Evolutionary conservation across 345 rosid species (phyloP).

Genomic region (Salix viminalis): DNA sequence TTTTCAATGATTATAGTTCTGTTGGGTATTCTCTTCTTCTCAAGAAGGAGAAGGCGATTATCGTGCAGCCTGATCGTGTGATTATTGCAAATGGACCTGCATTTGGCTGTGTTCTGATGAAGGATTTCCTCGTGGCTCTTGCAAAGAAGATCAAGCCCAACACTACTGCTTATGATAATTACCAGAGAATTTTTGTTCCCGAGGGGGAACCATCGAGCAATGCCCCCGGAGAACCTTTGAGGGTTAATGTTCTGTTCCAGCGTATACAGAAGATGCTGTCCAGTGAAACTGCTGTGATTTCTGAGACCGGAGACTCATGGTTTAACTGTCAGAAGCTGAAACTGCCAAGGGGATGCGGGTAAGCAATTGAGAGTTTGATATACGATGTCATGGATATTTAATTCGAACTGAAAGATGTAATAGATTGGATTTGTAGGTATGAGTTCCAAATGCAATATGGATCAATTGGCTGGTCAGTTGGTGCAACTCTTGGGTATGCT

Average conservation of each 20-base stretch:
- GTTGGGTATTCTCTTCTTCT: slow-evolving; percentile 81
- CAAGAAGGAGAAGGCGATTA: slow-evolving; percentile 78
- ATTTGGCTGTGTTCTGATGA: slow-evolving; percentile 75
- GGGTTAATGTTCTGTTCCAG: slow-evolving; percentile 70
- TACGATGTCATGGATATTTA: background rate
- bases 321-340: slow-evolving; percentile 80
- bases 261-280: slow-evolving; percentile 72
- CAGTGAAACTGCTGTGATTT: slow-evolving; percentile 64
- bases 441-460: slow-evolving; percentile 92
- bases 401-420: background rate
- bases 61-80: slow-evolving; percentile 68
- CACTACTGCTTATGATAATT: slow-evolving; percentile 60
- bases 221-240: slow-evolving; percentile 54
- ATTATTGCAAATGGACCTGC: slow-evolving; percentile 65
- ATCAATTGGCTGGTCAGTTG: slow-evolving; percentile 86
- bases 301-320: slow-evolving; percentile 91
- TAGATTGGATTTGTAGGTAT: slow-evolving; percentile 37
- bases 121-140: slow-evolving; percentile 57
- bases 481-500: slow-evolving; percentile 81
- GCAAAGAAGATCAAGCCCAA: slow-evolving; percentile 52
- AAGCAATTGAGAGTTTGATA: slow-evolving; percentile 6
- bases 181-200: slow-evolving; percentile 69
- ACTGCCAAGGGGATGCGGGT: slow-evolving; percentile 75
- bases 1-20: slow-evolving; percentile 74
- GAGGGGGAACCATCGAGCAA: slow-evolving; percentile 49